Percentiles rank a stretch among this genome's conserved stretches.
Evolutionary conservation across 139 green algal genomes (phyloP).

Genomic region (Chlamydomonas schloesseri): DNA sequence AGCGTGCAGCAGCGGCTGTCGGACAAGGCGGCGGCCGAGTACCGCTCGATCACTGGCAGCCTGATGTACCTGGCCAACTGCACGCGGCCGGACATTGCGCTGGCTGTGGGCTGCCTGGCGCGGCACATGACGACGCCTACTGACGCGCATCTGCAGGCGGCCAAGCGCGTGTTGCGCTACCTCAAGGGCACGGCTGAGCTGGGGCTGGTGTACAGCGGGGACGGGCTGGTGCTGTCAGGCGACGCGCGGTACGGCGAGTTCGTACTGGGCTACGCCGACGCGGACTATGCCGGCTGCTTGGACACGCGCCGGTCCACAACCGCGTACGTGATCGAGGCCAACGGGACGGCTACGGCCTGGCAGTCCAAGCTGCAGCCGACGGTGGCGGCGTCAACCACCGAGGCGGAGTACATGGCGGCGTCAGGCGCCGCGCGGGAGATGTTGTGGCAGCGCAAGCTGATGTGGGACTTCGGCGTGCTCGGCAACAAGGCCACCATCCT

Average conservation of each 20-base stretch:
- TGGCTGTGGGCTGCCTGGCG: background rate
- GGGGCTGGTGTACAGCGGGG: background rate
- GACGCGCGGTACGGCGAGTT: too few relatives aligned
- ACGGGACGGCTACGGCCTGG: background rate
- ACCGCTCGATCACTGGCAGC: background rate
- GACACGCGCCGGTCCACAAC: conserved; percentile 22
- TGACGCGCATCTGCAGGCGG: background rate
- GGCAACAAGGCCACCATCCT: too few relatives aligned
- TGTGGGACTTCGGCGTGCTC: too few relatives aligned
- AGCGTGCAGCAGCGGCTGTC: background rate
- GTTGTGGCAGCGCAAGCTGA: background rate
- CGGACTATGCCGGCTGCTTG: background rate
- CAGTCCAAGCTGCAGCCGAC: too few relatives aligned
- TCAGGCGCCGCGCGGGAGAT: background rate
- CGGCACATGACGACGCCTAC: background rate
- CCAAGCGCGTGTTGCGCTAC: background rate
- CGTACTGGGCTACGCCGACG: background rate
- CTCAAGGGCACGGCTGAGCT: background rate
- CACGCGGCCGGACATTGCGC: too few relatives aligned
- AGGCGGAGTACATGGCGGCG: too few relatives aligned
- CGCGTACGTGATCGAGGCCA: background rate
- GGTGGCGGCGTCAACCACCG: too few relatives aligned
- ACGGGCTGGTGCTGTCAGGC: background rate
- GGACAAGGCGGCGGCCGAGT: background rate
- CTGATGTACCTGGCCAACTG: too few relatives aligned